Base-by-base conservation (phyloP, 768 basidiomycete species). In the Collybia mongolica region DNA sequence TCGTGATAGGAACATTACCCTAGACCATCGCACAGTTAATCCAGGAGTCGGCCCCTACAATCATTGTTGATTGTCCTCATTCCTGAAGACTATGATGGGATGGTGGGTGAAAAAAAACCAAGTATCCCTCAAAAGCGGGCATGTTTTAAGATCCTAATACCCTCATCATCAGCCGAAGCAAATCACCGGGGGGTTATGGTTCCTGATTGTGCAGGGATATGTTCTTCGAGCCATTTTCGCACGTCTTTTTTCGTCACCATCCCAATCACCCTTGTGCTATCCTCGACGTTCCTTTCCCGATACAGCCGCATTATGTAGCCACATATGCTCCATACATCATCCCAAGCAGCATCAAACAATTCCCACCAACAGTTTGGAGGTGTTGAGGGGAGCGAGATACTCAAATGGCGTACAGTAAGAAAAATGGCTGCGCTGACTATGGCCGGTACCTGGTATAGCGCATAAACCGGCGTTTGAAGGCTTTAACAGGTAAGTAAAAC, bases 381-480 rank as follows among this genome's bases (percentile, higher is more conserved):
- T 8, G 73, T 70, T 1, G 83, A 83, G 0, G 93, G 92, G 0
- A 98, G 76, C 0, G 90, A 68, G 38, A 98, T 83, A 5, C 70
- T 70, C n/a, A 88, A 66, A 49, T 87, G 77, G 3, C 93, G 83
- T 11, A 81, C 78, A 2, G 91, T 76, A 41, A 98, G 83, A 45
- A 94, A 75, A 53, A 99, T 97, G 2, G 91, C 83, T 0, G 93
- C 88, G 64, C 90, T 85, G 28, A 97, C 93, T 35, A 99, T 89
- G 5, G 89, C 90, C 0, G 92, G 88, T 3, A 95, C 83, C 11
- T 93, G 85, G 61, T 96, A 95, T 14, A 94, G 65, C 0, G 92
- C 88, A 62, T 96, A 97, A 0, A 94, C 87, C 0, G 93, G 91
- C 0, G 97, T 96, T 71, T 97, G 95, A 19, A 97, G 75, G 26